These are phyloP conservation scores for Kwoniella heveanensis DNA, from an alignment of 768 basidiomycete genomes.

Conservation along the genomic window DNA sequence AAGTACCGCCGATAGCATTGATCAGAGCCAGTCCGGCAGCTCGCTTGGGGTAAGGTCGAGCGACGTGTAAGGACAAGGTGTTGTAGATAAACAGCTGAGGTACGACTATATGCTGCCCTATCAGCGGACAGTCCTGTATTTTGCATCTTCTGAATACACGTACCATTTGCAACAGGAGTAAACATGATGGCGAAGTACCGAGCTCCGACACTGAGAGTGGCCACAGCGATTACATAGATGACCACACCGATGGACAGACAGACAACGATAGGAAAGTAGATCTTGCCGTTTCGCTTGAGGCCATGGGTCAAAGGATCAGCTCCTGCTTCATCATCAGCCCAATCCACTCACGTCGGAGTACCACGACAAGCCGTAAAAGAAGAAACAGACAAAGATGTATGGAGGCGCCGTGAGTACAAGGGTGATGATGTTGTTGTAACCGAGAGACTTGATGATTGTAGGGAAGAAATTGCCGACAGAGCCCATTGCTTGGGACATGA, in stretches of 20 bases:
- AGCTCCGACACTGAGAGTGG: constrained; percentile 35
- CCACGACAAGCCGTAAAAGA: constrained; percentile 31
- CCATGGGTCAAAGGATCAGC: background rate
- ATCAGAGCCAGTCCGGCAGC: constrained; percentile 48
- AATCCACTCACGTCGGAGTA: constrained; percentile 27
- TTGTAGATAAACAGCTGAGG: constrained; percentile 51
- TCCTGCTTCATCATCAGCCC: background rate
- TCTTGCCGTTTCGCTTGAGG: constrained; percentile 28
- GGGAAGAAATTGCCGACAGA: constrained; percentile 32
- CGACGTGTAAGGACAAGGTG: constrained; percentile 43
- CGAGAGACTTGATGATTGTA: constrained; percentile 37
- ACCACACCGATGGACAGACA: constrained; percentile 27
- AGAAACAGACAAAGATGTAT: constrained; percentile 35
- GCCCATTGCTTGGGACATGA: constrained; percentile 33
- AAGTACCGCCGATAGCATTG: constrained; percentile 47
- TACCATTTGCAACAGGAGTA: constrained; percentile 33
- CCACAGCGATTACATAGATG: constrained; percentile 43
- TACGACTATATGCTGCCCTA: constrained; percentile 26
- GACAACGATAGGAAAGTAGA: constrained; percentile 39
- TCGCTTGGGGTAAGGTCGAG: constrained; percentile 49
- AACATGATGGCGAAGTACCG: constrained; percentile 47
- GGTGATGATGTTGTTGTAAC: constrained; percentile 33
- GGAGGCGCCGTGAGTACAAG: constrained; percentile 38
- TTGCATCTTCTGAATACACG: too few species aligned
- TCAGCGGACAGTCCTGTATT: too few species aligned